A percentile compares a stretch with the other conserved stretches of the same genome.
These are phyloP conservation scores for Plectosphaerella plurivora DNA, from an alignment of 2,329 filamentous ascomycete species.

Conservation along the genomic window DNA sequence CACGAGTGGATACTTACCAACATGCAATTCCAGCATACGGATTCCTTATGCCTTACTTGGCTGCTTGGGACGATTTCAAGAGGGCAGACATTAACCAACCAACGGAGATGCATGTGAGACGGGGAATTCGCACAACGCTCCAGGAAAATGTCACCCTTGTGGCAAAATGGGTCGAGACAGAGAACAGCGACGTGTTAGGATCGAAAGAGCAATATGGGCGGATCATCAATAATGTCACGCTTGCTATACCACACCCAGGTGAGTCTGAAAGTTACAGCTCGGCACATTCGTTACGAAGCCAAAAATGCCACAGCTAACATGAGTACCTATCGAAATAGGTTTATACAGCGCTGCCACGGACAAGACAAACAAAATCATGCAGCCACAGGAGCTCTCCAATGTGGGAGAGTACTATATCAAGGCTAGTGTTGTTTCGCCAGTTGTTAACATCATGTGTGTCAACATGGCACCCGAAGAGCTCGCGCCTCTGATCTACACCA, in stretches of 20 bases:
- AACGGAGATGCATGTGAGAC: conserved; percentile 41
- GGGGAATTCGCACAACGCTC: conserved; percentile 56
- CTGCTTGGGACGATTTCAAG: conserved; percentile 47
- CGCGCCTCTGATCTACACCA: conserved; percentile 57
- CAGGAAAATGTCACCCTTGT: conserved; percentile 69
- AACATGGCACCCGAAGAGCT: conserved; percentile 59
- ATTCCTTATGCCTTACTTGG: conserved; percentile 61
- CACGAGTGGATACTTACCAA: too few relatives aligned
- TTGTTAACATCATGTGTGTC: conserved; percentile 68
- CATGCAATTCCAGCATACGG: conserved; percentile 45
- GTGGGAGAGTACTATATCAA: conserved; percentile 64
- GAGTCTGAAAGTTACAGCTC: background rate
- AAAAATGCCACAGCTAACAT: too few relatives aligned
- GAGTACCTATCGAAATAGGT: conserved; percentile 21
- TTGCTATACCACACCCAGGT: conserved; percentile 71
- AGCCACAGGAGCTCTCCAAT: conserved; percentile 60
- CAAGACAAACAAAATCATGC: conserved; percentile 60
- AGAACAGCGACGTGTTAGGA: conserved; percentile 45
- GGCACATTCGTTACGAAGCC: too few relatives aligned
- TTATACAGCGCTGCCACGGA: conserved; percentile 62
- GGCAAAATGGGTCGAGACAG: conserved; percentile 62
- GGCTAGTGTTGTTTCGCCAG: conserved; percentile 66
- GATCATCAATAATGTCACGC: conserved; percentile 69
- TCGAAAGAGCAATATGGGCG: conserved; percentile 45
- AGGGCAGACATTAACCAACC: conserved; percentile 35